Percentiles rank a stretch among this genome's conserved stretches.
These are phyloP conservation scores for Sutorius eximius DNA, from an alignment of 1,284 basidiomycete genomes.

Conservation along the genomic window DNA sequence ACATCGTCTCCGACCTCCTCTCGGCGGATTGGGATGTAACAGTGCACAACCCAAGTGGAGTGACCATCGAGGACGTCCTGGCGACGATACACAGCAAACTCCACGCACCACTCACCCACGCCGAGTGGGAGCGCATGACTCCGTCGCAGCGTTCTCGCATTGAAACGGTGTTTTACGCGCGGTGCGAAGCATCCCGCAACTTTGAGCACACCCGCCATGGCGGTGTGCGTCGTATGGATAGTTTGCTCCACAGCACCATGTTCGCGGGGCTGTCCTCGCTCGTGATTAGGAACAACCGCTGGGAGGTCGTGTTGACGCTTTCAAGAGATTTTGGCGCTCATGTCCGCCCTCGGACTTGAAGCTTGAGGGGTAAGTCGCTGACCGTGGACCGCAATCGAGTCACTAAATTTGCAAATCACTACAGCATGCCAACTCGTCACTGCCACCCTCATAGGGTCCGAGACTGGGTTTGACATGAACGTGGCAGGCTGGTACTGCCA, in stretches of 20 bases:
- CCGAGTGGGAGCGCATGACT: slow-evolving; percentile 45
- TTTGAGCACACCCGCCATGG: slow-evolving; percentile 34
- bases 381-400: neutral
- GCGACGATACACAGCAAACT: slow-evolving; percentile 43
- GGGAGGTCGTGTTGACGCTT: slow-evolving; percentile 45
- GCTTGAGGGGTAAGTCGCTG: neutral
- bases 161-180: slow-evolving; percentile 41
- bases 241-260: slow-evolving; percentile 44
- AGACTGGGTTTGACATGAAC: neutral
- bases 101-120: slow-evolving; percentile 35
- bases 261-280: slow-evolving; percentile 52
- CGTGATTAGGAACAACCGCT: slow-evolving; percentile 36
- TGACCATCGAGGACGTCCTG: slow-evolving; percentile 51
- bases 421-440: slow-evolving; percentile 4
- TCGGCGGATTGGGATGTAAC: slow-evolving; percentile 40
- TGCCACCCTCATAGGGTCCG: neutral
- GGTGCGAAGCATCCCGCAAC: slow-evolving; percentile 38
- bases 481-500: slow-evolving; percentile 16
- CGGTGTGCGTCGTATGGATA: slow-evolving; percentile 50
- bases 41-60: slow-evolving; percentile 37
- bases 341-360: slow-evolving; percentile 2
- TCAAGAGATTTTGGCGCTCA: slow-evolving; percentile 27
- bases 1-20: slow-evolving; percentile 47
- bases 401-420: neutral
- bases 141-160: slow-evolving; percentile 43